Conservation (phyloP, 306 rosid species). For the Prunus salicina region DNA sequence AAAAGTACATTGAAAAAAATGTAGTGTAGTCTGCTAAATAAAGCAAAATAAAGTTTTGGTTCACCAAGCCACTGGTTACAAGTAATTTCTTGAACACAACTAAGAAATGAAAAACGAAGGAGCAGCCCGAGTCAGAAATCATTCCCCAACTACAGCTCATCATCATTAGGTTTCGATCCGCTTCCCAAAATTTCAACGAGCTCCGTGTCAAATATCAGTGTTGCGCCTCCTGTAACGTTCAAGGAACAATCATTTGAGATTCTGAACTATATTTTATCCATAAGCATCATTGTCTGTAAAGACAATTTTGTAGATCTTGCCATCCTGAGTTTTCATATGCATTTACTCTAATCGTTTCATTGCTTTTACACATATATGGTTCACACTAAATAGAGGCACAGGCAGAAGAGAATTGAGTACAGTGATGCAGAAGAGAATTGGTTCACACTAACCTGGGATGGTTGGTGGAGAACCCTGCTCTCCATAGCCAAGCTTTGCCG, state of each 20-base stretch:
- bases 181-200: constrained; percentile 82
- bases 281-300: too few relatives aligned
- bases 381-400: constrained; percentile 2
- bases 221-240: constrained; percentile 77
- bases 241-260: not conserved
- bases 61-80: not conserved
- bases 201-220: constrained; percentile 90
- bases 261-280: not conserved
- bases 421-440: not conserved
- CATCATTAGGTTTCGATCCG: constrained; percentile 21
- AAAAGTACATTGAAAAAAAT: not conserved
- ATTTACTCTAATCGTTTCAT: too few relatives aligned
- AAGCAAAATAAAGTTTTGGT: not conserved
- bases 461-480: constrained; percentile 90
- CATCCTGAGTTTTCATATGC: too few relatives aligned
- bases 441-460: constrained; percentile 62
- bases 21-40: not conserved
- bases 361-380: constrained; percentile 6
- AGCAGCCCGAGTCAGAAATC: not conserved
- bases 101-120: not conserved
- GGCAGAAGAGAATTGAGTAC: not conserved
- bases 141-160: constrained; percentile 22
- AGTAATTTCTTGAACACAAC: not conserved
- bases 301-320: not conserved
- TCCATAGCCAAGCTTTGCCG: constrained; percentile 92